Conservation (phyloP, 306 rosid genomes). For the Cucumis cinereus region DNA sequence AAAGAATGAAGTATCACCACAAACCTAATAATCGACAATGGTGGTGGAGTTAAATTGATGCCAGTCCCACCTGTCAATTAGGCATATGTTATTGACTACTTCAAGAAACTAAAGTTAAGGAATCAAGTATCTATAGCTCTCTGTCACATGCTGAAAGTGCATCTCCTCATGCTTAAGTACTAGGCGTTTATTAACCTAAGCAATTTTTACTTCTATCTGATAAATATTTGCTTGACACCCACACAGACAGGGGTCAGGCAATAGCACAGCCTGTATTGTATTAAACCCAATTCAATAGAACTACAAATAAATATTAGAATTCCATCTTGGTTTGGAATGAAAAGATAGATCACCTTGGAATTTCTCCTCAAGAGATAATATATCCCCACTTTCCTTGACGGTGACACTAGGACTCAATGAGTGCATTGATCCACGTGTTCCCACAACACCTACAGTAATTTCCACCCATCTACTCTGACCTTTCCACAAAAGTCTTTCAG, state of each 20-base stretch:
- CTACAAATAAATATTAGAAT: background rate
- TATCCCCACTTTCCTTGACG: slow-evolving; percentile 89
- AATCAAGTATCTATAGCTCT: background rate
- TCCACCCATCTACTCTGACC: slow-evolving; percentile 95
- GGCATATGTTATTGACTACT: background rate
- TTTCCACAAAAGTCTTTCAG: slow-evolving; percentile 54
- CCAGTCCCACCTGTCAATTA: slow-evolving; percentile 83
- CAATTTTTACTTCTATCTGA: background rate
- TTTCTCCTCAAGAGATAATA: slow-evolving; percentile 89
- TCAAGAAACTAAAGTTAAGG: background rate
- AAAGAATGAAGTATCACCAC: background rate
- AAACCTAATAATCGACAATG: slow-evolving; percentile 72
- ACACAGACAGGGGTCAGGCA: background rate
- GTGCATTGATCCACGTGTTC: slow-evolving; percentile 67
- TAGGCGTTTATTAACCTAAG: background rate
- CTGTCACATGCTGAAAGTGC: background rate
- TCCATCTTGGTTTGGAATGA: slow-evolving; percentile 3
- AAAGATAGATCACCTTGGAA: slow-evolving; percentile 54
- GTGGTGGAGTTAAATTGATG: slow-evolving; percentile 96
- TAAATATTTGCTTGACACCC: background rate
- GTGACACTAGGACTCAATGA: slow-evolving; percentile 88
- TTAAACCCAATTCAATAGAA: background rate
- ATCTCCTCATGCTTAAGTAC: background rate
- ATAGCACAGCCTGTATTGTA: background rate
- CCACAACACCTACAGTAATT: slow-evolving; percentile 83